Evolutionary conservation across 2,329 filamentous ascomycete genomes (phyloP), one percentile per base, ranked within the genome.

Genomic region (Camillea tinctor): DNA sequence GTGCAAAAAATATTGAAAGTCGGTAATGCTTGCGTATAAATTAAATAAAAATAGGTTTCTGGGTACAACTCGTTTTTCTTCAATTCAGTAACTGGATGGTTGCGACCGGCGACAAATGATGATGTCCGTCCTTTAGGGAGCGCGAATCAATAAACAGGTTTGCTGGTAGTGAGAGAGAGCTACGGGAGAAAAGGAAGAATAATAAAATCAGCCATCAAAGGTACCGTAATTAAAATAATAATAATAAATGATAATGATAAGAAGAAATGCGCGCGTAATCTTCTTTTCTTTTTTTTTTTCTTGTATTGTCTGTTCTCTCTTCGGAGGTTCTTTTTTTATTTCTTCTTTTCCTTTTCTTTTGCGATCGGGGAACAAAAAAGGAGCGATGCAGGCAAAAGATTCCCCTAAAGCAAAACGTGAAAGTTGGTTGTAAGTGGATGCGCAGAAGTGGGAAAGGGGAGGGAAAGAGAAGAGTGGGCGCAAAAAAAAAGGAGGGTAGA

Each of bases 51-150:
- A 60, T 62, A 65, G 36, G 36, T 44, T 30, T 30, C 36, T 17
- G 36, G 50, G 52, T 55, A 56, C 26, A 44, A n/a, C 59, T 55
- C 54, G 54, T 9, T 59, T 48, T 30, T 59, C 50, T 30, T 30
- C 26, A 30, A 26, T 26, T 40, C 19, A 21, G 66, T 62, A 24
- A 30, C 50, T 54, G 50, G 51, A 52, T 21, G 55, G 52, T 60
- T 70, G 69, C 69, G 69, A 69, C 69, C 67, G 62, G 59, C 64
- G 63, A 65, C 63, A 65, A 60, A 26, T n/a, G 36, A 22, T 21
- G 50, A 24, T 21, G 20, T 24, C 22, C 50, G 15, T 22, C 11
- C 26, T 7, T 30, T 30, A 9, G 26, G n/a, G 19, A 24, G 50
- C 50, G 50, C 50, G 50, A 51, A 51, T 51, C 50, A 51, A 51